These are phyloP conservation scores for Spencermartinsiella ligniputridi DNA, from an alignment of 1,139 yeast genomes.

Conservation along the genomic window DNA sequence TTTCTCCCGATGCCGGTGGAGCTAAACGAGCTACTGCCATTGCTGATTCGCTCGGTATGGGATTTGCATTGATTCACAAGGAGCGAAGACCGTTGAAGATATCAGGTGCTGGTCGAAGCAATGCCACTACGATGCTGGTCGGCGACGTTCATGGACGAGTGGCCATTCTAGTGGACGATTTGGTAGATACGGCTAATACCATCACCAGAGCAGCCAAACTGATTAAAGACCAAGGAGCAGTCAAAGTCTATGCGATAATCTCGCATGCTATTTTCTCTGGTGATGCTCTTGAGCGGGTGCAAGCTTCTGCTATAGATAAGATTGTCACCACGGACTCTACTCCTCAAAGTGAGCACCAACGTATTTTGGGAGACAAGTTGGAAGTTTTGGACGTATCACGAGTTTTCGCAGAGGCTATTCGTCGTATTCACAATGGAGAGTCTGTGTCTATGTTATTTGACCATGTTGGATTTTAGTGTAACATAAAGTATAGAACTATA, in stretches of 20 bases:
- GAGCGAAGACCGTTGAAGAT: constrained; percentile 57
- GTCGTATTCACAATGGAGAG: constrained; percentile 97
- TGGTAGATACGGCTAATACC: constrained; percentile 91
- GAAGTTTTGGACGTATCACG: constrained; percentile 86
- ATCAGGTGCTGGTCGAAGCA: constrained; percentile 19
- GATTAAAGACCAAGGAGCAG: constrained; percentile 89
- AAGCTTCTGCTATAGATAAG: constrained; percentile 69
- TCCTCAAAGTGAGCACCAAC: constrained; percentile 64
- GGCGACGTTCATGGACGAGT: constrained; percentile 85
- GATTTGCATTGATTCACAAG: constrained; percentile 93
- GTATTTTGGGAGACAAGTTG: constrained; percentile 52
- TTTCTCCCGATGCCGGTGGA: constrained; percentile 96
- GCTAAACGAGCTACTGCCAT: constrained; percentile 93
- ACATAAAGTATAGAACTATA: constrained; percentile 11
- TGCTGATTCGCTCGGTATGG: constrained; percentile 84
- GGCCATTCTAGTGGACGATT: constrained; percentile 85
- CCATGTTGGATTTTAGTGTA: constrained; percentile 39
- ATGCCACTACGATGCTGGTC: constrained; percentile 81
- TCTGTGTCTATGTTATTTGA: constrained; percentile 91
- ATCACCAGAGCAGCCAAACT: constrained; percentile 88
- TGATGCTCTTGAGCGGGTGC: constrained; percentile 74
- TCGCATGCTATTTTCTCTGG: constrained; percentile 95
- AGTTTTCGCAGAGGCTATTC: constrained; percentile 87
- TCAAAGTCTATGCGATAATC: constrained; percentile 76
- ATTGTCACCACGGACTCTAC: constrained; percentile 89